Conservation (phyloP, 78 protist species). For the Carpediemonas membranifera region DNA sequence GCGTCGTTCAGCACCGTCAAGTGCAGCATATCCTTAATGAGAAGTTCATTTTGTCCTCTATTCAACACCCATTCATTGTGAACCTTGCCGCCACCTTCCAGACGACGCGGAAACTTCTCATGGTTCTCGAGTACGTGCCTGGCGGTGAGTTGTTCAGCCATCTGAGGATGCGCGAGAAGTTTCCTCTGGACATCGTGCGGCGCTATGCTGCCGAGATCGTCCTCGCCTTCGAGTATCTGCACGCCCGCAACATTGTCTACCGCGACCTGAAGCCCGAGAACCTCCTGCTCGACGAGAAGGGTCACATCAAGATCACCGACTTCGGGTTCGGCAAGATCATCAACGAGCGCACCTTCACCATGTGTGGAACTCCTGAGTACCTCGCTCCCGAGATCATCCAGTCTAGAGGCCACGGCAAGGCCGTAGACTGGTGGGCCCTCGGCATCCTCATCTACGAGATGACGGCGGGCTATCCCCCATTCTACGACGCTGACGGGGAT, state of each 20-base stretch:
- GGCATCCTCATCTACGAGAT: conserved; percentile 64
- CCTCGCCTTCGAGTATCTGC: conserved; percentile 66
- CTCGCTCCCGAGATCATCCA: no score
- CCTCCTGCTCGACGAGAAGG: conserved; percentile 65
- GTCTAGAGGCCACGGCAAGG: conserved; percentile 61
- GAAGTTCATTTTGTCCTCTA: not conserved
- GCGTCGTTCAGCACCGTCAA: conserved; percentile 1
- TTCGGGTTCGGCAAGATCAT: conserved; percentile 80
- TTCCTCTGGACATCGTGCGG: conserved; percentile 47
- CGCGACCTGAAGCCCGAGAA: no score
- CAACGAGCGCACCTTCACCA: conserved; percentile 46
- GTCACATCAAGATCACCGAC: conserved; percentile 82
- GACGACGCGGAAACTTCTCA: conserved; percentile 68
- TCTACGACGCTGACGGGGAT: conserved; percentile 59
- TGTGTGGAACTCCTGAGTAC: conserved; percentile 98
- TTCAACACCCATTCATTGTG: conserved; percentile 73
- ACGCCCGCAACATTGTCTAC: conserved; percentile 46
- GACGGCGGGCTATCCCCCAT: conserved; percentile 72
- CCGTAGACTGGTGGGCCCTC: conserved; percentile 91
- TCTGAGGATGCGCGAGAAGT: conserved; percentile 48
- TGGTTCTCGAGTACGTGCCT: conserved; percentile 76
- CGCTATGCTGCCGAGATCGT: conserved; percentile 75
- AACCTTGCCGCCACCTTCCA: conserved; percentile 70
- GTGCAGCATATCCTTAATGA: conserved; percentile 26
- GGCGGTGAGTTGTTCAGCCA: conserved; percentile 88